Conservation (phyloP, 129 eudicot genomes). For the Ambrosia trifida region DNA sequence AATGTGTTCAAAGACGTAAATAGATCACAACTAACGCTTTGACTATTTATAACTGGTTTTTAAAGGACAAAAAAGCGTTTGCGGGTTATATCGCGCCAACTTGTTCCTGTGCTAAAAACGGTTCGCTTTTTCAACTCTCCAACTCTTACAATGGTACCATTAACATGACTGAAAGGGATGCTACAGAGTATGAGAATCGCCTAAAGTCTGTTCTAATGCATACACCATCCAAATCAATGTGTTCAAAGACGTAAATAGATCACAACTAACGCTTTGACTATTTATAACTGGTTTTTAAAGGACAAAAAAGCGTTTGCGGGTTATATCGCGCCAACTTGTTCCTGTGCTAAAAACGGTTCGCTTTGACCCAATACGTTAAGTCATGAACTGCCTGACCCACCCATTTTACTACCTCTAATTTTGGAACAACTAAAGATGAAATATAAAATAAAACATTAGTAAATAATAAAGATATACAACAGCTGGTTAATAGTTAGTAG, state of each 20-base stretch:
- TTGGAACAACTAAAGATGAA: background rate
- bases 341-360: background rate
- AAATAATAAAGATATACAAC: constrained; percentile 28
- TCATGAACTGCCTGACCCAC: background rate
- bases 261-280: background rate
- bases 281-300: background rate
- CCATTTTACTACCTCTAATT: background rate
- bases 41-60: constrained; percentile 6
- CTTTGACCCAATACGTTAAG: too few species aligned
- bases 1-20: background rate
- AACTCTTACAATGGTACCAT: too few species aligned
- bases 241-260: background rate
- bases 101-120: background rate
- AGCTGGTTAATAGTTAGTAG: constrained; percentile 96
- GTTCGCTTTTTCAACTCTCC: too few species aligned
- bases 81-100: background rate
- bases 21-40: background rate
- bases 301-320: background rate
- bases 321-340: background rate
- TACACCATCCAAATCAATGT: background rate
- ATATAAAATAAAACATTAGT: background rate
- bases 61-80: background rate
- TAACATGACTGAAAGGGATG: too few species aligned
- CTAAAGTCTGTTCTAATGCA: constrained; percentile 14
- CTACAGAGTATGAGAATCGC: too few species aligned